Percentiles rank a stretch among this genome's conserved stretches.
Evolutionary conservation across 2,329 filamentous ascomycete species (phyloP).

Genomic region (Fusarium nisikadoi): DNA sequence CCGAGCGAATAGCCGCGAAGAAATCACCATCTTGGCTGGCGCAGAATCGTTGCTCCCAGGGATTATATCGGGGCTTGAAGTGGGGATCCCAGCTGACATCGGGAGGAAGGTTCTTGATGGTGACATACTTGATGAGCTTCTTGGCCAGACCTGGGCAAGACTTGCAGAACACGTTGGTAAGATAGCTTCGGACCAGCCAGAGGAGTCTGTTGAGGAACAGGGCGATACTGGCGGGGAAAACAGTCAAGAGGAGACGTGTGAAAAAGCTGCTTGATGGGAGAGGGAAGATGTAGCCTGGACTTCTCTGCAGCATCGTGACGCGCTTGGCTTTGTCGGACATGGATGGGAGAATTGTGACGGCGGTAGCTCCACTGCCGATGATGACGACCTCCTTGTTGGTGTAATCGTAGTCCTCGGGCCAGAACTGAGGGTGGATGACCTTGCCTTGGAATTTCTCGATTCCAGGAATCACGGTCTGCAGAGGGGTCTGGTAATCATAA

Average conservation of each 20-base stretch:
- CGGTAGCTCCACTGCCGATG: slow-evolving; percentile 75
- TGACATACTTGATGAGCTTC: slow-evolving; percentile 54
- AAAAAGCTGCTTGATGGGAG: slow-evolving; percentile 57
- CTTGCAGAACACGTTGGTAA: slow-evolving; percentile 59
- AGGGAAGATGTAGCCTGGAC: slow-evolving; percentile 69
- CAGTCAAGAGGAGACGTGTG: slow-evolving; percentile 49
- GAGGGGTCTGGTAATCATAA: slow-evolving; percentile 73
- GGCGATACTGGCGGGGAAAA: slow-evolving; percentile 57
- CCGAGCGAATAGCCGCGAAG: slow-evolving; percentile 52
- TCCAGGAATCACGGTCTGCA: slow-evolving; percentile 61
- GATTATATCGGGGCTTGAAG: slow-evolving; percentile 65
- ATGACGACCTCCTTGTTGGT: slow-evolving; percentile 71
- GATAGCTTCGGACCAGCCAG: slow-evolving; percentile 56
- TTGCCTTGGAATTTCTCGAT: slow-evolving; percentile 52
- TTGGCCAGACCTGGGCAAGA: slow-evolving; percentile 59
- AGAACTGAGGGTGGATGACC: slow-evolving; percentile 77
- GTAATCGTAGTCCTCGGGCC: slow-evolving; percentile 75
- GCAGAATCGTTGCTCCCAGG: slow-evolving; percentile 77
- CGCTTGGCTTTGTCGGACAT: slow-evolving; percentile 66
- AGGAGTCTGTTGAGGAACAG: slow-evolving; percentile 58
- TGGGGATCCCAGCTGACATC: slow-evolving; percentile 62
- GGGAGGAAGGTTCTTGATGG: slow-evolving; percentile 59
- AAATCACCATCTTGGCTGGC: slow-evolving; percentile 61
- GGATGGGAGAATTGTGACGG: slow-evolving; percentile 72
- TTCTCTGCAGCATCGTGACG: slow-evolving; percentile 77